Evolutionary conservation across 176 grass and related monocot species (phyloP).

Genomic region (Triticum aestivum): IWGSC_CS_RefSeq_v2.1 NC_057794.1:246926605-246927104

Average conservation of each 20-base stretch:
- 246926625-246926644: slow-evolving; percentile 2
- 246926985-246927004: neutral
- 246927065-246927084: no score
- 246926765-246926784: slow-evolving; percentile 2
- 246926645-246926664: neutral
- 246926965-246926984: neutral
- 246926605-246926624: slow-evolving; percentile 25
- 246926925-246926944: neutral
- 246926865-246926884: neutral
- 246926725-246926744: slow-evolving; percentile 18
- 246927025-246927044: neutral
- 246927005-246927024: neutral
- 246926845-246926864: neutral
- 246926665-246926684: slow-evolving; percentile 30
- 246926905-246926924: neutral
- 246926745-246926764: slow-evolving; percentile 32
- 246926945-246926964: neutral
- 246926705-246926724: slow-evolving; percentile 6
- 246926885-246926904: neutral
- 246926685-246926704: slow-evolving; percentile 1
- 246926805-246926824: slow-evolving; percentile 5
- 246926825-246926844: slow-evolving; percentile 25
- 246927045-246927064: no score
- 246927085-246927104: no score
- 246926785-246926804: slow-evolving; percentile 9